These are phyloP conservation scores for Epichloe glyceriae DNA, from an alignment of 2,329 filamentous ascomycete genomes.

Conservation along the genomic window DNA sequence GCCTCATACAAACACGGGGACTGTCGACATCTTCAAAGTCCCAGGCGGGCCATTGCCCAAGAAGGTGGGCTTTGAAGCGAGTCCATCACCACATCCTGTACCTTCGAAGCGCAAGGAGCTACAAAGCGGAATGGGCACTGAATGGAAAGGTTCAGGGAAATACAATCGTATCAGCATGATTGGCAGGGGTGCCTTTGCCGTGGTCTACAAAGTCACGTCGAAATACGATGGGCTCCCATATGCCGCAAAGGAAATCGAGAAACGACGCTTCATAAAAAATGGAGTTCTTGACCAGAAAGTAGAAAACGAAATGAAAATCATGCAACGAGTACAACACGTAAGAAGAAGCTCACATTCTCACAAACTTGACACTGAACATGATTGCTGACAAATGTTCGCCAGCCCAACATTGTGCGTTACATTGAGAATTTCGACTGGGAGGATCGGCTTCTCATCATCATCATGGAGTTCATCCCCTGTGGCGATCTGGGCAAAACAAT, in stretches of 20 bases:
- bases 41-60: slow-evolving; percentile 9
- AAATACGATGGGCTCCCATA: slow-evolving; percentile 74
- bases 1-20: slow-evolving; percentile 22
- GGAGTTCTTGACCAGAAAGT: slow-evolving; percentile 81
- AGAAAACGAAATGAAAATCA: slow-evolving; percentile 94
- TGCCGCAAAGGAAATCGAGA: slow-evolving; percentile 91
- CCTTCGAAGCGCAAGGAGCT: slow-evolving; percentile 15
- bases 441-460: slow-evolving; percentile 78
- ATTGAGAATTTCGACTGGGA: slow-evolving; percentile 78
- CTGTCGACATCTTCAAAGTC: slow-evolving; percentile 24
- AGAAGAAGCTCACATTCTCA: slow-evolving; percentile 20
- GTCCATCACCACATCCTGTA: slow-evolving; percentile 4
- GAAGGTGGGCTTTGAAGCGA: slow-evolving; percentile 3
- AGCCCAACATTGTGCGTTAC: slow-evolving; percentile 85
- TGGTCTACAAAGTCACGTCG: slow-evolving; percentile 78
- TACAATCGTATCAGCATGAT: slow-evolving; percentile 77
- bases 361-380: not conserved
- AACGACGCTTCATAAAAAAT: slow-evolving; percentile 85
- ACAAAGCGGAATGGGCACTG: slow-evolving; percentile 31
- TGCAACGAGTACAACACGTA: slow-evolving; percentile 74
- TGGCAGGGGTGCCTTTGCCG: slow-evolving; percentile 90
- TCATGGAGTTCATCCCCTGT: slow-evolving; percentile 82
- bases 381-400: not conserved
- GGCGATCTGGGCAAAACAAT: slow-evolving; percentile 76
- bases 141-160: slow-evolving; percentile 70